These are phyloP conservation scores for Solanum arcanum DNA, from an alignment of 257 asterid genomes.

Conservation along the genomic window DNA sequence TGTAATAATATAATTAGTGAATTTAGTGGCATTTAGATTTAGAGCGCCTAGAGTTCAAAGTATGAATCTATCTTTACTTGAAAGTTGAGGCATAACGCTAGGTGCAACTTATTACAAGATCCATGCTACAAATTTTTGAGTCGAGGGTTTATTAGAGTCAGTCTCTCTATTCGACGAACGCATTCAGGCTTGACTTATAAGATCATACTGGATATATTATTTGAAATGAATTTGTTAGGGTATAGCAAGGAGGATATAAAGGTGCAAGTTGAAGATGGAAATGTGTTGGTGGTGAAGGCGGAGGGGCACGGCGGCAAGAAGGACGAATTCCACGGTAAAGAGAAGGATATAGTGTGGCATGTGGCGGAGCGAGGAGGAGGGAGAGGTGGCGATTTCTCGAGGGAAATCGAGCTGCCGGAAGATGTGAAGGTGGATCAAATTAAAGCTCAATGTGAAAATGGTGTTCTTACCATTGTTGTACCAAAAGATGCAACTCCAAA, in stretches of 20 bases:
- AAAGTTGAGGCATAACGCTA: neutral
- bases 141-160: neutral
- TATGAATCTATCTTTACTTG: neutral
- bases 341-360: constrained; percentile 60
- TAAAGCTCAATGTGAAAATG: constrained; percentile 64
- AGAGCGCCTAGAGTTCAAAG: neutral
- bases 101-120: neutral
- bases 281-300: constrained; percentile 43
- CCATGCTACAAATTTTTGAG: neutral
- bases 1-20: neutral
- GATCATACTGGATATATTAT: neutral
- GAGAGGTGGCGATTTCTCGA: constrained; percentile 27
- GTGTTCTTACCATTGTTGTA: constrained; percentile 66
- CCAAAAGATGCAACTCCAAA: constrained; percentile 64
- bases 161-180: neutral
- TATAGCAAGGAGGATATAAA: constrained; percentile 53
- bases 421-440: constrained; percentile 70
- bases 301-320: constrained; percentile 22
- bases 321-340: constrained; percentile 22
- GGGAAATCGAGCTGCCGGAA: constrained; percentile 67
- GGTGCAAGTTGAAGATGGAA: constrained; percentile 71
- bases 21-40: neutral
- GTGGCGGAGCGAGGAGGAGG: constrained; percentile 68
- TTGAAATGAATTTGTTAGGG: constrained; percentile 23
- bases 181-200: too few species aligned